A percentile compares a stretch with the other conserved stretches of the same genome.
Conservation (phyloP, 176 grass and related monocot species). For the Alloteropsis semialata region DNA sequence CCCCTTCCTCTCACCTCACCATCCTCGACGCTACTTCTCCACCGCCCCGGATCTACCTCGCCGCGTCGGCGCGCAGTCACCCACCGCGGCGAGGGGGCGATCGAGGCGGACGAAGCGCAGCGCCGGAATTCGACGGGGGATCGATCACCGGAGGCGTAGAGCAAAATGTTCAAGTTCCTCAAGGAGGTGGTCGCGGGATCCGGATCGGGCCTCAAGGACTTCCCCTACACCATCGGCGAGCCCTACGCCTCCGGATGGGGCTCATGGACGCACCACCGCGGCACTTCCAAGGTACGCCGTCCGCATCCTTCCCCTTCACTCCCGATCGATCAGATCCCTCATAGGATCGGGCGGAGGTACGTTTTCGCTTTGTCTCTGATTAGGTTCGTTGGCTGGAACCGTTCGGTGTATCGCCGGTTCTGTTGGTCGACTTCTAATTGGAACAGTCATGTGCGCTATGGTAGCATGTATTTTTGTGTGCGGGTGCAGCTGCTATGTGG, state of each 20-base stretch:
- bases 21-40: constrained; percentile 23
- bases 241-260: constrained; percentile 85
- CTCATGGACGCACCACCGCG: constrained; percentile 91
- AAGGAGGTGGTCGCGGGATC: constrained; percentile 98
- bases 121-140: neutral
- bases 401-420: neutral
- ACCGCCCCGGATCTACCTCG: constrained; percentile 49
- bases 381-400: neutral
- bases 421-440: neutral
- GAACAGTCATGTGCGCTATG: neutral
- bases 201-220: constrained; percentile 90
- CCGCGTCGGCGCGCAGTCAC: constrained; percentile 29
- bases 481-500: neutral
- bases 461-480: neutral
- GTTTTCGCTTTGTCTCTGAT: neutral
- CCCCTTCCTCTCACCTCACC: neutral
- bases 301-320: neutral
- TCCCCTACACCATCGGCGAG: constrained; percentile 94
- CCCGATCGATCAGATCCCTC: constrained; percentile 9
- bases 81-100: constrained; percentile 16
- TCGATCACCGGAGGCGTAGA: constrained; percentile 8
- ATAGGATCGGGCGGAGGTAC: neutral
- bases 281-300: constrained; percentile 68
- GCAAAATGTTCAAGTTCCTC: constrained; percentile 92
- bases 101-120: constrained; percentile 3